Evolutionary conservation across 306 rosid species (phyloP).

Genomic region (Inga oerstediana): DNA sequence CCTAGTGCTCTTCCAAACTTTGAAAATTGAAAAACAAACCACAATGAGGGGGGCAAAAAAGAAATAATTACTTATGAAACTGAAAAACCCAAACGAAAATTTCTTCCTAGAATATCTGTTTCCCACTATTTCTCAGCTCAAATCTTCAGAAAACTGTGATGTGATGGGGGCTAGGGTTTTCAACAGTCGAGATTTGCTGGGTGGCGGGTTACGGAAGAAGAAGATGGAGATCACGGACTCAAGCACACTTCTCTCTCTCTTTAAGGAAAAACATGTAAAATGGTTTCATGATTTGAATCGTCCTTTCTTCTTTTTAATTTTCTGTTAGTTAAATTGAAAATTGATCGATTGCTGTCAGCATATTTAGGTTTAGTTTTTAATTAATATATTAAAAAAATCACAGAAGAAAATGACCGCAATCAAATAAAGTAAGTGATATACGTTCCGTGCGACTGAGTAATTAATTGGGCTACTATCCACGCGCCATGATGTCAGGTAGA

Average conservation of each 20-base stretch:
- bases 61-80: neutral
- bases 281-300: slow-evolving; percentile 10
- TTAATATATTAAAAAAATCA: neutral
- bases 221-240: slow-evolving; percentile 48
- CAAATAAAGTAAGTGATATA: neutral
- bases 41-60: neutral
- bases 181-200: slow-evolving; percentile 42
- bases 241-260: neutral
- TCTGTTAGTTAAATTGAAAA: neutral
- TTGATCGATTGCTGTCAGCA: slow-evolving; percentile 30
- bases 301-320: neutral
- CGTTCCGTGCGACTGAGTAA: slow-evolving; percentile 17
- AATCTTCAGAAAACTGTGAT: neutral
- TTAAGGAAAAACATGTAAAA: neutral
- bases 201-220: slow-evolving; percentile 13
- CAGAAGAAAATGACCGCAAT: neutral
- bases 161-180: slow-evolving; percentile 44
- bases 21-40: neutral
- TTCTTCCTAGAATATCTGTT: neutral
- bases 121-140: slow-evolving; percentile 2
- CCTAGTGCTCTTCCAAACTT: neutral
- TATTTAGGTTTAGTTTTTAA: slow-evolving; percentile 1
- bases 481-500: neutral
- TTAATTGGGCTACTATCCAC: neutral
- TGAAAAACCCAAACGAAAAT: slow-evolving; percentile 11